These are phyloP conservation scores for Phytophthora syringae DNA, from an alignment of 352 stramenopile species.

Conservation along the genomic window DNA sequence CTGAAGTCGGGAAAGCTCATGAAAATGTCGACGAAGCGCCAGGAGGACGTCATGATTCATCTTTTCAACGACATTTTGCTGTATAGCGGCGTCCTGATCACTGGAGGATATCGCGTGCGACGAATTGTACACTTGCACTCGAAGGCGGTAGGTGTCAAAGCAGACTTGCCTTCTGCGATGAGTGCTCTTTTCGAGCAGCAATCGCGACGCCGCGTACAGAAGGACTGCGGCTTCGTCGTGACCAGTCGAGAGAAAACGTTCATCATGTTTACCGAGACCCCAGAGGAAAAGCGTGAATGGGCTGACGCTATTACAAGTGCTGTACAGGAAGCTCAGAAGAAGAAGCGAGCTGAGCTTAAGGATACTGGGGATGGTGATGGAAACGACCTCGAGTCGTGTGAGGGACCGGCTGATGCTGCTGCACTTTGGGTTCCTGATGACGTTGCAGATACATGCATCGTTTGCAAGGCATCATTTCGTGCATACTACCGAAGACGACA, in stretches of 20 bases:
- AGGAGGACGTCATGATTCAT: slow-evolving; percentile 85
- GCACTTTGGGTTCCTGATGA: slow-evolving; percentile 82
- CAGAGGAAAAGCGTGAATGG: slow-evolving; percentile 59
- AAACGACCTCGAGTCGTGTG: slow-evolving; percentile 35
- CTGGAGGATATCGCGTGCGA: slow-evolving; percentile 74
- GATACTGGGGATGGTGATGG: slow-evolving; percentile 34
- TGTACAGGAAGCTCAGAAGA: slow-evolving; percentile 57
- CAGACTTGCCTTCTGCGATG: slow-evolving; percentile 57
- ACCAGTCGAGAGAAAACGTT: slow-evolving; percentile 87
- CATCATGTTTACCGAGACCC: slow-evolving; percentile 69
- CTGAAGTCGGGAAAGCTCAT: slow-evolving; percentile 73
- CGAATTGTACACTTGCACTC: slow-evolving; percentile 76
- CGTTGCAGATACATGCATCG: slow-evolving; percentile 65
- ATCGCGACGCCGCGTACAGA: slow-evolving; percentile 39
- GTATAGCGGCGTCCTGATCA: slow-evolving; percentile 81
- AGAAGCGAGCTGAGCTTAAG: slow-evolving; percentile 16
- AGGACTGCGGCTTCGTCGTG: slow-evolving; percentile 78
- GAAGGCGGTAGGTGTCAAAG: slow-evolving; percentile 74
- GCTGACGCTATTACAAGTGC: slow-evolving; percentile 58
- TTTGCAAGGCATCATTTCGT: slow-evolving; percentile 72
- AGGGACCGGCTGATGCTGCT: slow-evolving; percentile 64
- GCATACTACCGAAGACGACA: slow-evolving; percentile 79
- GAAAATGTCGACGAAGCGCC: slow-evolving; percentile 86
- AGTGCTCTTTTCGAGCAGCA: slow-evolving; percentile 57
- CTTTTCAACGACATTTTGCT: slow-evolving; percentile 89